Base-by-base conservation (phyloP, 257 asterid species). In the Solanum chmielewskii region DNA sequence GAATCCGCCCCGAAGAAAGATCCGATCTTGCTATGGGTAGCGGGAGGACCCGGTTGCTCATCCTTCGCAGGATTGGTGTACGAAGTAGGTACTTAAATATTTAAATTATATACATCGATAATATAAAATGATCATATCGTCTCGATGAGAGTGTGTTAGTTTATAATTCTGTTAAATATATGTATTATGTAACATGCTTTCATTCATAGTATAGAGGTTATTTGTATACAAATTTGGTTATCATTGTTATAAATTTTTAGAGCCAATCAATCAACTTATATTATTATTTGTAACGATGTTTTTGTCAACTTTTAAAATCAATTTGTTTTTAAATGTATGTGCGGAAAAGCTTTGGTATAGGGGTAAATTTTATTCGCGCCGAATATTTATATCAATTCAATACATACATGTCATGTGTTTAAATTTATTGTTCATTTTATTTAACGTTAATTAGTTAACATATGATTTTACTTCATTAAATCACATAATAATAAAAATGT, bases 11-110 rank as follows among this genome's bases (percentile, higher is more conserved):
- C 90, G 0, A 23, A 31, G 5, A 60, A 31, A 3, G 92, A 90
- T 52, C 92, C 92, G 4, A 29, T 90, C 59, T 27, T 89, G 60
- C 31, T 90, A 21, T 90, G 92, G 91, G 64, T 87, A 35, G 41
- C 88, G 1, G 92, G 92, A 11, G 91, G 92, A 4, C 91, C 91
- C 2, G 92, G 91, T 64, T 90, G 92, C 85, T 83, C 92, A 35
- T 85, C 77, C 44, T 76, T 90, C 18, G 60, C 86, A 2, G 89
- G 87, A 9, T 29, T 90, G 25, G 49, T 83, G 9, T 89, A 81
- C 39, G 89, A 87, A 59, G 84, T 90, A 21, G 92, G 92, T 49
- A 49, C 9, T 3, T 88, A 60, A 59, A 9, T 18, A 27, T 71
- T 71, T 35, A 71, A 33, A 15, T 71, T 71, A 44, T 52, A 39